These are phyloP conservation scores for Fomitopsis schrenkii DNA, from an alignment of 1,284 basidiomycete species.

Conservation along the genomic window DNA sequence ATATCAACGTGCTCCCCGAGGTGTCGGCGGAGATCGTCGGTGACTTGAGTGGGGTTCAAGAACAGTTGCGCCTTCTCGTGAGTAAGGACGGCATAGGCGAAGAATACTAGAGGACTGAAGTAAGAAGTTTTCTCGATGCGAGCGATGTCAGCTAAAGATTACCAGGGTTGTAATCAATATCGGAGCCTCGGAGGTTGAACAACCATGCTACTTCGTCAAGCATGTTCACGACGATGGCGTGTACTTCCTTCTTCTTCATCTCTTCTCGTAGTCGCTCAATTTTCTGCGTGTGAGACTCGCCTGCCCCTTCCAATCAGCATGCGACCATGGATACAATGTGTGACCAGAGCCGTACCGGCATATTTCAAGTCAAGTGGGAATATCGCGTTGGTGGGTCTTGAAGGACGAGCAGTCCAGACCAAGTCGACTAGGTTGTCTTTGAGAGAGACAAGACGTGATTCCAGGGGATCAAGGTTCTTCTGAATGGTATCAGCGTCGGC, in stretches of 20 bases:
- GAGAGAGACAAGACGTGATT: constrained; percentile 63
- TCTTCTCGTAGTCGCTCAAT: constrained; percentile 64
- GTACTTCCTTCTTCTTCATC: constrained; percentile 58
- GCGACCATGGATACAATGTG: not conserved
- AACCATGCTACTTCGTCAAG: constrained; percentile 93
- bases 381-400: constrained; percentile 67
- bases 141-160: not conserved
- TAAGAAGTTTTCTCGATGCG: not conserved
- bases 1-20: constrained; percentile 65
- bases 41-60: constrained; percentile 63
- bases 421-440: constrained; percentile 76
- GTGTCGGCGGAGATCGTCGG: constrained; percentile 51
- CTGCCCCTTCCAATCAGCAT: constrained; percentile 25
- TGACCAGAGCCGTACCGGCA: constrained; percentile 36
- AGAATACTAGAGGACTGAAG: constrained; percentile 68
- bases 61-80: constrained; percentile 69
- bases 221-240: constrained; percentile 72
- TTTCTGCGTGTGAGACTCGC: constrained; percentile 67
- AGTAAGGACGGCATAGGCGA: constrained; percentile 85
- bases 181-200: constrained; percentile 90
- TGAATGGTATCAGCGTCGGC: constrained; percentile 57
- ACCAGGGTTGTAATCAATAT: constrained; percentile 90
- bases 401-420: constrained; percentile 77
- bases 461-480: constrained; percentile 45
- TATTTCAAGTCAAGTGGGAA: constrained; percentile 72